phyloP scores from a whole-genome alignment of 768 basidiomycete genomes.

The Trichaptum fuscoviolaceum region DNA sequence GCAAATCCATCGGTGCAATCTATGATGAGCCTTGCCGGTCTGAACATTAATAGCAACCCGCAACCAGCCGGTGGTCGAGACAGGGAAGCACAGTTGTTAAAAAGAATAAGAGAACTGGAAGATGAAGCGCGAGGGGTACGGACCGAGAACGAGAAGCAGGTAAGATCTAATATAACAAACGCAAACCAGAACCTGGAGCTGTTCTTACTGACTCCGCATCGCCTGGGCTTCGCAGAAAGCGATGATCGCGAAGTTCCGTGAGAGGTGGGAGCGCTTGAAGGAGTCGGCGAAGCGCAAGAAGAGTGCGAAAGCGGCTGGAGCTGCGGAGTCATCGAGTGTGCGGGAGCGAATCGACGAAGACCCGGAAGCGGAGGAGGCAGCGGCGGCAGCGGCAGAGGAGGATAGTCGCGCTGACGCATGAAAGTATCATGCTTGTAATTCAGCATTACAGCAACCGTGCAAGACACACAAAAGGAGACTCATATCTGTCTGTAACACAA shows the following conservation, averaged over 20 bases:
- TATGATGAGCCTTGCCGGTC: conserved; percentile 45
- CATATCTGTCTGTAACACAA: no score
- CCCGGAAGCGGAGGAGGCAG: conserved; percentile 59
- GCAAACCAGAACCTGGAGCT: conserved; percentile 5
- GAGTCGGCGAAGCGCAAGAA: conserved; percentile 85
- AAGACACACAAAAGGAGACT: no score
- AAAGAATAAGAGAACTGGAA: conserved; percentile 67
- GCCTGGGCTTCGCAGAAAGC: conserved; percentile 49
- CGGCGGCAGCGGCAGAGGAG: conserved; percentile 16
- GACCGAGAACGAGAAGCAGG: conserved; percentile 80
- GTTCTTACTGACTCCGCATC: conserved; percentile 14
- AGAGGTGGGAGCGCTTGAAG: conserved; percentile 87
- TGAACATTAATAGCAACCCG: conserved; percentile 54
- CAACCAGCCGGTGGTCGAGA: conserved; percentile 43
- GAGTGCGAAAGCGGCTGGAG: conserved; percentile 58
- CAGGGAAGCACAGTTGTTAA: conserved; percentile 46
- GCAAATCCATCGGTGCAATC: conserved; percentile 39
- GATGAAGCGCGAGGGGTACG: conserved; percentile 63
- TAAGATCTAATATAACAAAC: conserved; percentile 34
- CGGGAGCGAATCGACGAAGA: conserved; percentile 68
- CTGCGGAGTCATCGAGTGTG: conserved; percentile 40
- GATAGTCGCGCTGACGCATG: conserved; percentile 11
- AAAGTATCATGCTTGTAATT: background rate
- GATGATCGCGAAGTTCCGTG: conserved; percentile 77
- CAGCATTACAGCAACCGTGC: no score